A percentile compares a stretch with the other conserved stretches of the same genome.
These are phyloP conservation scores for Pleurotus sapidus DNA, from an alignment of 768 basidiomycete species.

Conservation along the genomic window DNA sequence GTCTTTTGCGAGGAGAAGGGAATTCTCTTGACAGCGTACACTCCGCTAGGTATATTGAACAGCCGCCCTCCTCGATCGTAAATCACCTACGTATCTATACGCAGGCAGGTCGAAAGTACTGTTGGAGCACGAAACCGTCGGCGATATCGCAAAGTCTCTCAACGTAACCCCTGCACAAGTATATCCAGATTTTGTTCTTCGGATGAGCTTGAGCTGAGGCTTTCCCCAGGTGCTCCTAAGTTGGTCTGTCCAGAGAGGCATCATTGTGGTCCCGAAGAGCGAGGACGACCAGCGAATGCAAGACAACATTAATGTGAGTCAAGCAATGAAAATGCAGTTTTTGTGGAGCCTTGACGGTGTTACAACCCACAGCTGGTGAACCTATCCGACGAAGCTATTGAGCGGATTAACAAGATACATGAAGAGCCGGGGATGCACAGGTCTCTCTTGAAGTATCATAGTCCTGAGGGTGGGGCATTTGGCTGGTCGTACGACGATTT, in stretches of 20 bases:
- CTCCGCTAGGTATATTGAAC: constrained; percentile 32
- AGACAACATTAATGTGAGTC: constrained; percentile 40
- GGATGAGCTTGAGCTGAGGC: too few species aligned
- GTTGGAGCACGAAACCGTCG: not conserved
- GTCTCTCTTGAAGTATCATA: constrained; percentile 2
- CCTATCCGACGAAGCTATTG: not conserved
- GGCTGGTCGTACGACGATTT: constrained; percentile 6
- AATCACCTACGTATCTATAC: not conserved
- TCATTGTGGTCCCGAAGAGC: constrained; percentile 62
- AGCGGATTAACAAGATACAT: not conserved
- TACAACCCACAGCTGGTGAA: not conserved
- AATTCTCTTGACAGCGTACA: constrained; percentile 51
- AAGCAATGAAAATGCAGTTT: not conserved
- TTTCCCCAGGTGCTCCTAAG: constrained; percentile 55
- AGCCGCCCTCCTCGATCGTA: not conserved
- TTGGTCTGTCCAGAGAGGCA: constrained; percentile 65
- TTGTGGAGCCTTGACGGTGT: constrained; percentile 8
- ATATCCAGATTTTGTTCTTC: too few species aligned
- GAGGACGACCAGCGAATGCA: constrained; percentile 43
- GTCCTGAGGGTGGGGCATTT: not conserved
- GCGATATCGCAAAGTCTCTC: not conserved
- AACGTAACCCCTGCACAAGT: not conserved
- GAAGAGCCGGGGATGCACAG: constrained; percentile 2
- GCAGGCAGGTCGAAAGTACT: constrained; percentile 1
- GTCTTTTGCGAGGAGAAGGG: constrained; percentile 45